Conservation (phyloP, 1,284 basidiomycete genomes). For the Coniferiporia weirii region DNA sequence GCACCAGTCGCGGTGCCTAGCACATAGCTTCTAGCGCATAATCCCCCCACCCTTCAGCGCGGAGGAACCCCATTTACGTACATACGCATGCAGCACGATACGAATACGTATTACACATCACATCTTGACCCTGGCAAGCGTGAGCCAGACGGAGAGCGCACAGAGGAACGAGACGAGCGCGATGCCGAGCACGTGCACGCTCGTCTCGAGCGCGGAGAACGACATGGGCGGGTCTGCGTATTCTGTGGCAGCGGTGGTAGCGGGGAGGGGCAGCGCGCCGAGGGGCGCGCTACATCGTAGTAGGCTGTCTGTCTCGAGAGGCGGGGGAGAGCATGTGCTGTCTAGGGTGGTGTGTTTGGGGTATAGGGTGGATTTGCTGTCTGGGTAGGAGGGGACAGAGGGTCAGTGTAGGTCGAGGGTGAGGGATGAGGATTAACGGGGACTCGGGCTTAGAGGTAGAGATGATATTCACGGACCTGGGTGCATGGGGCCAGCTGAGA, state of each 20-base stretch:
- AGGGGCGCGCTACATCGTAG: background rate
- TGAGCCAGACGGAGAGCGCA: slow-evolving; percentile 14
- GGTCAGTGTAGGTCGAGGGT: background rate
- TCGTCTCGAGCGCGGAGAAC: slow-evolving; percentile 5
- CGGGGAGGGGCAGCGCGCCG: background rate
- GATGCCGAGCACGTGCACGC: slow-evolving; percentile 3
- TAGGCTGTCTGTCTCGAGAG: slow-evolving; percentile 6
- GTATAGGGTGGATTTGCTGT: background rate
- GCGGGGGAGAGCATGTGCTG: background rate
- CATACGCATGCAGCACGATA: too few species aligned
- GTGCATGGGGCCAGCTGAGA: background rate
- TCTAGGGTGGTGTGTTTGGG: background rate
- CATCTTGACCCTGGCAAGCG: slow-evolving; percentile 9
- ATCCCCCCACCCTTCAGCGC: too few species aligned
- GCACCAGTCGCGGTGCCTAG: too few species aligned
- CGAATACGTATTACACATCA: background rate
- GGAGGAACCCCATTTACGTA: too few species aligned
- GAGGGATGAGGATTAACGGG: background rate
- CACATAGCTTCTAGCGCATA: too few species aligned
- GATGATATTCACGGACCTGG: background rate
- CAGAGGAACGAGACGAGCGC: slow-evolving; percentile 1
- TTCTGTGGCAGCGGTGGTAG: background rate
- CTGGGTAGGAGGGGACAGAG: background rate
- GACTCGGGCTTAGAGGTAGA: background rate
- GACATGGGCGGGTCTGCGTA: background rate